Percentiles rank a stretch among this genome's conserved stretches.
These are phyloP conservation scores for Cicer bijugum DNA, from an alignment of 306 rosid species.

Conservation along the genomic window DNA sequence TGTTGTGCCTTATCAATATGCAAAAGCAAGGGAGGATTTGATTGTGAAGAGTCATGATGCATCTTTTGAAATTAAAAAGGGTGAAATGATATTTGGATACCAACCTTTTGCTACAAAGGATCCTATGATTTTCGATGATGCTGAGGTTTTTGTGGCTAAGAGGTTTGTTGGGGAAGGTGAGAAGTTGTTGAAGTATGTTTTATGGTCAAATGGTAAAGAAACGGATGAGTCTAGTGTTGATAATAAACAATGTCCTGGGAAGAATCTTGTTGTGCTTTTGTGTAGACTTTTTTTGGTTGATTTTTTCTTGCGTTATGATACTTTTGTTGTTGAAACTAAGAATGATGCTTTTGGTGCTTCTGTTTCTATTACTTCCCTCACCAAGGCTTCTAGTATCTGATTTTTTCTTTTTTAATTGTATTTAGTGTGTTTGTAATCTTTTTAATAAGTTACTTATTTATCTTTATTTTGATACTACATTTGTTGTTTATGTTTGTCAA, in stretches of 20 bases:
- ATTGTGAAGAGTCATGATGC: slow-evolving; percentile 61
- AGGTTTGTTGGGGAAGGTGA: slow-evolving; percentile 51
- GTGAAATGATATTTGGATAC: slow-evolving; percentile 75
- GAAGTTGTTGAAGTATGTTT: slow-evolving; percentile 44
- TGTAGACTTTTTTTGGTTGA: slow-evolving; percentile 53
- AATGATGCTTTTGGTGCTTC: slow-evolving; percentile 17
- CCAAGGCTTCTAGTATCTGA: slow-evolving; percentile 26
- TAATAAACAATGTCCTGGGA: slow-evolving; percentile 49
- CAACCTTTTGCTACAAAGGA: slow-evolving; percentile 72
- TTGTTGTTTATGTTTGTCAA: no score
- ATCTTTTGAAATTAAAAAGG: slow-evolving; percentile 59
- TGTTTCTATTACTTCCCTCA: slow-evolving; percentile 41
- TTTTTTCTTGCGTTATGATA: slow-evolving; percentile 47
- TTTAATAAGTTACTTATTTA: no score
- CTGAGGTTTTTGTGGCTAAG: slow-evolving; percentile 45
- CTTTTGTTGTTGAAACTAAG: slow-evolving; percentile 19
- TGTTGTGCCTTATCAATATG: slow-evolving; percentile 71
- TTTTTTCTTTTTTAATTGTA: background rate
- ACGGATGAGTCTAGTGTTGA: slow-evolving; percentile 22
- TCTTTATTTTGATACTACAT: no score
- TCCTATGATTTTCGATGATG: slow-evolving; percentile 56
- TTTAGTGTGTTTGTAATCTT: background rate
- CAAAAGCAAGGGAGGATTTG: slow-evolving; percentile 63
- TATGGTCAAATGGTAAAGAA: slow-evolving; percentile 49
- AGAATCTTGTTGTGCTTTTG: slow-evolving; percentile 47